Evolutionary conservation across 2,329 filamentous ascomycete genomes (phyloP), one percentile per base, ranked within the genome.

Genomic region (Emericellopsis cladophorae): DNA sequence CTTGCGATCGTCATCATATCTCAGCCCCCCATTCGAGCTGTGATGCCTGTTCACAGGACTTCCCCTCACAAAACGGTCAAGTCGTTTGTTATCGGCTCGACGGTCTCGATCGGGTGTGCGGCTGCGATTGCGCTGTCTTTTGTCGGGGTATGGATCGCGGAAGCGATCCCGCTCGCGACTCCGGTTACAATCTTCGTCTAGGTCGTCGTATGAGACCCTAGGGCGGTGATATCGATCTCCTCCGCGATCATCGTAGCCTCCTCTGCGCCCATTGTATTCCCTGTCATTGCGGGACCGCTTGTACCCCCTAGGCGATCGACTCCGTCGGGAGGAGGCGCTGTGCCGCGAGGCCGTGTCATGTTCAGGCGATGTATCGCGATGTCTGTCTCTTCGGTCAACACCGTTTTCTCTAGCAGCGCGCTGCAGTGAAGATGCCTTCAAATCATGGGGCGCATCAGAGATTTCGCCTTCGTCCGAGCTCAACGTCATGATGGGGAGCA

Each of bases 311-410:
- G 80, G 79, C 37, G 80, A 81, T 51, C 70, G 65, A 56, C 66
- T 72, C 49, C 66, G 66, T 52, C 68, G 66, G 41, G 58, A 56
- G 15, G 58, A 58, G 48, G 54, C 56, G 52, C 58, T 63, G 49
- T 62, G 52, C 53, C 61, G 67, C 37, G 66, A 60, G 46, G 58
- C 57, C 48, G 61, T 54, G 56, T 66, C 66, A 63, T 64, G 55
- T 36, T 74, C 72, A 51, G 75, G 75, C 47, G 76, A 77, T 56
- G 74, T 74, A 60, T 64, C 70, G 65, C 73, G 77, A 66, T 65
- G 73, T 89, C 87, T 94, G 84, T 83, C 76, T 74, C 72, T 79
- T 77, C 82, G 84, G 86, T 94, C 84, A 94, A 94, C 81, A 76
- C 74, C 79, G 76, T 69, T 80, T 81, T 79, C 74, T 75, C 80